Conservation (phyloP, 768 basidiomycete genomes). For the Boletus reticuloceps region DNA sequence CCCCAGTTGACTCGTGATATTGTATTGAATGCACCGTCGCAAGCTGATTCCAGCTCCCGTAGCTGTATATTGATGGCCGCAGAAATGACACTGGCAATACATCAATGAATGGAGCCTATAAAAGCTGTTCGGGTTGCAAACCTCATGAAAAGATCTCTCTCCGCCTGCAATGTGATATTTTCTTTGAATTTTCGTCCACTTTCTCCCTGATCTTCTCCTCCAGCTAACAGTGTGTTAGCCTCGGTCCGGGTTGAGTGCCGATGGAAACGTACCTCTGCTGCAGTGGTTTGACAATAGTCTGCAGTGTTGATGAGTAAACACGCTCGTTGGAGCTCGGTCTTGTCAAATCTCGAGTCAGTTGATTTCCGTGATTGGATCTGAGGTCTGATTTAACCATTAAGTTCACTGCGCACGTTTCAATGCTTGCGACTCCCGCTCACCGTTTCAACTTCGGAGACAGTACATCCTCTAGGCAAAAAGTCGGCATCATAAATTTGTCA, state of each 20-base stretch:
- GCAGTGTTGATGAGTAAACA: conserved; percentile 95
- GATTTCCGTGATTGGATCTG: conserved; percentile 58
- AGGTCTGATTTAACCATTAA: conserved; percentile 33
- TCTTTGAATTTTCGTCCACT: conserved; percentile 75
- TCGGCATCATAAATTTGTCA: background rate
- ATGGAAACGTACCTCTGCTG: conserved; percentile 60
- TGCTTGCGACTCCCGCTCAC: conserved; percentile 35
- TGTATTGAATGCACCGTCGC: conserved; percentile 73
- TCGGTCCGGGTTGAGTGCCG: background rate
- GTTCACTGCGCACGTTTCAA: background rate
- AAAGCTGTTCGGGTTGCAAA: conserved; percentile 31
- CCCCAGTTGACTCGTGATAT: conserved; percentile 82
- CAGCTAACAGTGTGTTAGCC: conserved; percentile 47
- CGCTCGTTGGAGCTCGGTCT: conserved; percentile 71
- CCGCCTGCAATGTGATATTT: conserved; percentile 76
- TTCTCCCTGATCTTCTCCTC: conserved; percentile 90
- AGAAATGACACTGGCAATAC: conserved; percentile 67
- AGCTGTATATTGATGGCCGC: conserved; percentile 76
- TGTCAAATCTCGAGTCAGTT: conserved; percentile 74
- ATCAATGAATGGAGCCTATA: background rate
- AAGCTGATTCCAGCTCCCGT: conserved; percentile 80
- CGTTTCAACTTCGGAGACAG: conserved; percentile 71
- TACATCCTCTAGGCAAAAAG: conserved; percentile 71
- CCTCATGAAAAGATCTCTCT: conserved; percentile 90
- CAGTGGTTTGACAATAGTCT: conserved; percentile 94